Percentiles rank a stretch among this genome's conserved stretches.
Evolutionary conservation across 73 alveolate genomes (phyloP).

Genomic region (Stentor roeselii): DNA sequence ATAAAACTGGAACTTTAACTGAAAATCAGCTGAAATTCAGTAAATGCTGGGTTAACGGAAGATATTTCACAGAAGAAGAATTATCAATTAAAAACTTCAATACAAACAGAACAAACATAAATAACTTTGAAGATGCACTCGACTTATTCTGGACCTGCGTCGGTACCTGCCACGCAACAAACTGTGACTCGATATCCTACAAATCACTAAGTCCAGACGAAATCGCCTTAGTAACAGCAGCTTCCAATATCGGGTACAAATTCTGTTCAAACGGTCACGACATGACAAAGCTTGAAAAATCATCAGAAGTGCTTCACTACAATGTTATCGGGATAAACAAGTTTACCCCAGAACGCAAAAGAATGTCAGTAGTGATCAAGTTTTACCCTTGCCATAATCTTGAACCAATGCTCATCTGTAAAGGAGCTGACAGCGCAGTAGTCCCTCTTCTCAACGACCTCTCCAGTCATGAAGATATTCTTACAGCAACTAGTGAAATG

Average conservation of each 20-base stretch:
- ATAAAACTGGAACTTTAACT: constrained; percentile 72
- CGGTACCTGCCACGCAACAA: not conserved
- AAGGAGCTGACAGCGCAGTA: constrained; percentile 75
- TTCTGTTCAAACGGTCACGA: not conserved
- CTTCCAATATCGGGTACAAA: constrained; percentile 22
- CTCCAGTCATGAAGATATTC: not conserved
- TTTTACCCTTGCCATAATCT: no score
- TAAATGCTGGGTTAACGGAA: constrained; percentile 34
- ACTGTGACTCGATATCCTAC: not conserved
- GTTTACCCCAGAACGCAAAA: constrained; percentile 79
- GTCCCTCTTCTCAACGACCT: not conserved
- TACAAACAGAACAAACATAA: not conserved
- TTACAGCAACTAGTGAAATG: constrained; percentile 21
- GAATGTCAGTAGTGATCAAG: constrained; percentile 83
- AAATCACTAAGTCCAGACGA: constrained; percentile 90
- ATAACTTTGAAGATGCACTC: constrained; percentile 17
- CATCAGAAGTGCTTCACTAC: constrained; percentile 35
- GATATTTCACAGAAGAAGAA: constrained; percentile 25
- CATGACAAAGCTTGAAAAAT: not conserved
- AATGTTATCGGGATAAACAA: constrained; percentile 68
- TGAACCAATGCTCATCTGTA: constrained; percentile 37
- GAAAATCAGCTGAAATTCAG: constrained; percentile 63
- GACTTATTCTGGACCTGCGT: not conserved
- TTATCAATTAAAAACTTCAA: not conserved
- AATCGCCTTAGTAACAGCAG: constrained; percentile 78